Evolutionary conservation across 208 protist genomes (phyloP).

Genomic region (Borovskyia barvae): DNA sequence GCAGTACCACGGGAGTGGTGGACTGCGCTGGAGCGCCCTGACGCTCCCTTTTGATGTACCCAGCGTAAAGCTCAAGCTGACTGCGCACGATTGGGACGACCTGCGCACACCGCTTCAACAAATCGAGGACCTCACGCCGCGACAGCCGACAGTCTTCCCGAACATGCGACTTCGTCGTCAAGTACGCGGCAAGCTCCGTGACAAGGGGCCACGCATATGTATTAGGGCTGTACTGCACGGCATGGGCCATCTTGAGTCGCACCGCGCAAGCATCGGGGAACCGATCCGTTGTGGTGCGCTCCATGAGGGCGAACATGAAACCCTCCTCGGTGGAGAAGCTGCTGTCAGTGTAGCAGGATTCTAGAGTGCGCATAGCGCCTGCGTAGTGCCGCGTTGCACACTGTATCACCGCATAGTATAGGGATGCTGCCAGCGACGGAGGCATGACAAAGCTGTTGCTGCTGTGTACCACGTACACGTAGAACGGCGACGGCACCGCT

Average conservation of each 20-base stretch:
- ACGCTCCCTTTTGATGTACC: conserved; percentile 4
- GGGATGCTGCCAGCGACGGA: conserved; percentile 80
- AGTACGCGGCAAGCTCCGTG: conserved; percentile 75
- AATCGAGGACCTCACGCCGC: conserved; percentile 48
- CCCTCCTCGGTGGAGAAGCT: conserved; percentile 53
- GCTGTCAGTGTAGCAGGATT: conserved; percentile 78
- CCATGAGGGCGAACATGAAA: conserved; percentile 68
- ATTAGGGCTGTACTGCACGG: conserved; percentile 75
- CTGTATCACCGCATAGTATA: conserved; percentile 92
- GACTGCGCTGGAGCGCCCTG: background rate
- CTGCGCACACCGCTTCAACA: conserved; percentile 56
- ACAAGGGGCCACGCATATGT: conserved; percentile 66
- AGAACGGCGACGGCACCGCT: conserved; percentile 80
- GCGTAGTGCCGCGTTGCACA: conserved; percentile 87
- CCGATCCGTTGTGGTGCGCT: conserved; percentile 52
- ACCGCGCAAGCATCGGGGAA: conserved; percentile 85
- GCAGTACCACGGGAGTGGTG: conserved; percentile 16
- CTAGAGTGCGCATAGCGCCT: conserved; percentile 70
- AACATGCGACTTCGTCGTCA: conserved; percentile 84
- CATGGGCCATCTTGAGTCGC: conserved; percentile 85
- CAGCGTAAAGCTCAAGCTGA: conserved; percentile 56
- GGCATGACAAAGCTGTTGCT: conserved; percentile 86
- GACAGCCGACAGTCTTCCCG: conserved; percentile 65
- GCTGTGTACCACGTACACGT: conserved; percentile 87
- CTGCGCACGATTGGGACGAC: conserved; percentile 43